Base-by-base conservation (phyloP, 192 early-diverging fungal species). In the Rhizophagus prolifer region DNA sequence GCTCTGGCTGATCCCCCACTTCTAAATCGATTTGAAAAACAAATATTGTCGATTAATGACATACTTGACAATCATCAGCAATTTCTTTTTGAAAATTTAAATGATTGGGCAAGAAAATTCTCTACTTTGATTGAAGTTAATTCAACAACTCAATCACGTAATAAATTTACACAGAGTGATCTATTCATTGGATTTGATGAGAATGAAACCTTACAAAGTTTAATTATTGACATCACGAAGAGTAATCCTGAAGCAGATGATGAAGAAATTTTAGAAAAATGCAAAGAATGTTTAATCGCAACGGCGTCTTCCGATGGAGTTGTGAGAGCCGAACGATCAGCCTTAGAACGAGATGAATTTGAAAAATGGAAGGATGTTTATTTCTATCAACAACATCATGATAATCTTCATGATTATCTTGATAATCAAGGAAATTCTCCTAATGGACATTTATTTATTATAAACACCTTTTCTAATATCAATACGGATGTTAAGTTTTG, bases 281-380 rank as follows among this genome's bases (percentile, higher is more conserved):
- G 78, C 36, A 79, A 79, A 58, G 78, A 54, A 64, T 26, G 31
- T 1, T 25, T 79, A 19, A 64, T 79, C 1, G 26, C 34, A 4
- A 79, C 63, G 44, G 78, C 78, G 14, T 34, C 72, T 34, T 75
- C 78, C 2, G 78, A 79, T 66, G 73, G 71, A 26, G 66, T 79
- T 34, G 21, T 79, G 16, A 44, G 68, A 50, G 68, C 68, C 3
- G 44, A 44, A 14, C 25, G 13, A 50, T 70, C 68, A 50, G n/a
- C 4, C n/a, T 47, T 70, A 23, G 65, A 70, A 7, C 65, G 1
- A 19, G 25, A 65, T 44, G 74, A 76, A 62, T 21, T 69, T 28
- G n/a, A 30, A 5, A n/a, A 26, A 26, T 76, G 74, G 74, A 70
- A 76, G n/a, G 2, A 62, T 13, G 34, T 76, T 31, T 76, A 76